These are phyloP conservation scores for Penicillium expansum DNA, from an alignment of 2,329 filamentous ascomycete genomes.

Conservation along the genomic window DNA sequence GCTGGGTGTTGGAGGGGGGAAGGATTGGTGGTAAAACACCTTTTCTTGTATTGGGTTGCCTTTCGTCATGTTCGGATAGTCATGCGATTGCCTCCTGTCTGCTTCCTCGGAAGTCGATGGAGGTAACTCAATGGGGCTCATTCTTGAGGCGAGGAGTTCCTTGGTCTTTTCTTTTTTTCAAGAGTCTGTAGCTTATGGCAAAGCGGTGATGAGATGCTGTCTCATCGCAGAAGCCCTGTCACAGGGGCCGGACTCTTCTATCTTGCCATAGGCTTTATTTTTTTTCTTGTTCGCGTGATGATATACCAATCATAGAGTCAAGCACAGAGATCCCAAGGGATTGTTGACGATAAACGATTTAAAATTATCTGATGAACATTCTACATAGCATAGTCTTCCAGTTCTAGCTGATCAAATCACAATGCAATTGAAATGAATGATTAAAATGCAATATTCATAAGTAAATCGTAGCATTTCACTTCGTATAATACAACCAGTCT, in stretches of 20 bases:
- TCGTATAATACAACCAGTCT: constrained; percentile 16
- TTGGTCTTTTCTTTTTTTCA: constrained; percentile 36
- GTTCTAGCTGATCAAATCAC: background rate
- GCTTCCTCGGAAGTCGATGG: constrained; percentile 35
- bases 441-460: constrained; percentile 17
- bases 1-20: constrained; percentile 37
- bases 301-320: constrained; percentile 95
- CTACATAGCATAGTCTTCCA: background rate
- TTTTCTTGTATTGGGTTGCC: constrained; percentile 51
- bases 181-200: constrained; percentile 55
- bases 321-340: constrained; percentile 72
- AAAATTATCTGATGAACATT: constrained; percentile 50
- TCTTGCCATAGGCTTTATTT: constrained; percentile 19
- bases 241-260: constrained; percentile 62
- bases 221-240: constrained; percentile 60
- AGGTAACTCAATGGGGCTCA: constrained; percentile 99
- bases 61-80: constrained; percentile 94
- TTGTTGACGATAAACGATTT: constrained; percentile 51
- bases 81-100: constrained; percentile 82
- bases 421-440: constrained; percentile 1
- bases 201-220: constrained; percentile 45
- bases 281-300: constrained; percentile 70
- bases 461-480: constrained; percentile 11
- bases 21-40: constrained; percentile 13
- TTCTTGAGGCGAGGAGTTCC: constrained; percentile 96